Base-by-base conservation (phyloP, 345 rosid genomes). In the Kernera saxatilis region DNA sequence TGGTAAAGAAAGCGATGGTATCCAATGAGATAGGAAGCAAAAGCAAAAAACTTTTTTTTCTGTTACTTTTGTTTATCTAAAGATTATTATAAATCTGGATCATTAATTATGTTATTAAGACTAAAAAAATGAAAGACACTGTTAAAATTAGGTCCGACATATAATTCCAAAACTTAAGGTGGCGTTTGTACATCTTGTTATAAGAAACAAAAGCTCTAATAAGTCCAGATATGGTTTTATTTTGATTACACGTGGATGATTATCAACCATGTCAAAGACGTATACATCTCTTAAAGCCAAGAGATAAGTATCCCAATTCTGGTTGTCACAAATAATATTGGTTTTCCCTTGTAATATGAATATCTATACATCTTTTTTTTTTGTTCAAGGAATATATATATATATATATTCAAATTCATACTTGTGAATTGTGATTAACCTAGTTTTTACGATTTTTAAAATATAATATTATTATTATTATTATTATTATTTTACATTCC, bases 191-290 rank as follows among this genome's bases (percentile, higher is more conserved):
- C 56, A 51, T 40, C 60, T 59, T 22, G 22, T 50, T 8, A 39
- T 37, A 56, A 57, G 53, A 49, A 56, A 66, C 77, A 64, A 65
- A 53, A n/a, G 0, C 53, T 39, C 26, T 73, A 65, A 73, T 64
- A 55, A 45, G 30, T 72, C 63, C 30, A 72, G 70, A 45, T 54
- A 65, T n/a, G 19, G 51, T 25, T 65, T 73, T 56, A 66, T 57
- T 53, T 35, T 37, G n/a, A 30, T 49, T 40, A n/a, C 67, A 74
- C 78, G 68, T 74, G 78, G 78, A 50, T 67, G 68, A 21, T 67
- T 57, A 58, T 67, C 45, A 40, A 48, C 67, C 72, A 66, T 40
- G 46, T 13, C 53, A 39, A 48, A 67, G 44, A 66, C 67, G 60
- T 66, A 40, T 74, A 23, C 30, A 65, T 65, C 45, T 51, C 37